Evolutionary conservation across 495 filamentous ascomycete species (phyloP).

Genomic region (Neurospora hispaniola): DNA sequence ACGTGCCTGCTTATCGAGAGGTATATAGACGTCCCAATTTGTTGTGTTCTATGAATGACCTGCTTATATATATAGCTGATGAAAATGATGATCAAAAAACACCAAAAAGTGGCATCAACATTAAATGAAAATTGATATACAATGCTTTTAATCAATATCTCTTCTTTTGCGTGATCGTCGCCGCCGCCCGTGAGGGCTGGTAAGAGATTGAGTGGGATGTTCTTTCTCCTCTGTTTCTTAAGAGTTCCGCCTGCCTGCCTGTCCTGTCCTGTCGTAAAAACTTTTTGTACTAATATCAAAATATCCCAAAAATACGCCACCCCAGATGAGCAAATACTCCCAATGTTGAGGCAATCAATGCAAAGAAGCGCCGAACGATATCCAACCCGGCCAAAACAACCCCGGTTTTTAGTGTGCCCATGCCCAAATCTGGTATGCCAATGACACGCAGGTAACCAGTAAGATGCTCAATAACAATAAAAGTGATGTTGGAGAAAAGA

Average conservation of each 20-base stretch:
- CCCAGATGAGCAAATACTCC: not conserved
- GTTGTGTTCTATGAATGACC: not conserved
- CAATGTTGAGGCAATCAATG: too few relatives aligned
- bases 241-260: not conserved
- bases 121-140: not conserved
- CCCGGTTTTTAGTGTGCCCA: not conserved
- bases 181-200: not conserved
- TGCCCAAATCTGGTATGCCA: not conserved
- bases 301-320: not conserved
- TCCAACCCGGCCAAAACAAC: not conserved
- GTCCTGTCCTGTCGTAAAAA: not conserved
- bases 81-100: not conserved
- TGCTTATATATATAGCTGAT: not conserved
- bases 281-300: not conserved
- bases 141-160: not conserved
- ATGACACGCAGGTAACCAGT: not conserved
- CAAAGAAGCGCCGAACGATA: too few relatives aligned
- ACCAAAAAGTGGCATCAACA: not conserved
- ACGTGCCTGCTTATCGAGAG: not conserved
- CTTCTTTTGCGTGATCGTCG: not conserved
- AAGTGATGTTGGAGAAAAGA: not conserved
- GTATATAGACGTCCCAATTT: not conserved
- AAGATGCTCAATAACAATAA: not conserved
- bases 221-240: not conserved
- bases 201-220: not conserved